phyloP scores from a whole-genome alignment of 2,329 filamentous ascomycete species.

The Elsinoe batatas region DNA sequence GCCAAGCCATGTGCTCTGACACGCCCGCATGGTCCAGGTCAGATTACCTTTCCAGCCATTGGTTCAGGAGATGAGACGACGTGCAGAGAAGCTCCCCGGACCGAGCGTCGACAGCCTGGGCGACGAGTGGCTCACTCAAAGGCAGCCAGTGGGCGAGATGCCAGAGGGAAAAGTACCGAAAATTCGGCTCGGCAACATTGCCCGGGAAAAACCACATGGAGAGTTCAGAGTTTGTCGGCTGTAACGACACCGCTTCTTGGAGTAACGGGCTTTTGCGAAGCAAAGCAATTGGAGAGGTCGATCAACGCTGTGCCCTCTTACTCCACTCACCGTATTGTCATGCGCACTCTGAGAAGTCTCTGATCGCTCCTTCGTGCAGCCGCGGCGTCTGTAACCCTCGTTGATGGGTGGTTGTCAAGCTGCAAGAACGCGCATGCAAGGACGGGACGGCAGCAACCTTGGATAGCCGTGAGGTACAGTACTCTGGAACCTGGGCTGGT shows the following conservation, averaged over 20 bases:
- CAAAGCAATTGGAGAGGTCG: not conserved
- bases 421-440: conserved; percentile 3
- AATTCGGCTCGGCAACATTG: conserved; percentile 12
- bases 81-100: conserved; percentile 5
- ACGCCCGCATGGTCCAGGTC: not conserved
- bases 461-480: conserved; percentile 4
- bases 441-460: conserved; percentile 11
- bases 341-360: not conserved
- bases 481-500: not conserved
- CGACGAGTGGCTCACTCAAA: not conserved
- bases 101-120: conserved; percentile 3
- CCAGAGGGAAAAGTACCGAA: conserved; percentile 12
- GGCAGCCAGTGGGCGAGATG: not conserved
- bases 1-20: conserved; percentile 8
- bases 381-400: not conserved
- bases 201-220: conserved; percentile 5
- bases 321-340: not conserved
- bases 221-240: conserved; percentile 5
- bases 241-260: conserved; percentile 5
- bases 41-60: conserved; percentile 3
- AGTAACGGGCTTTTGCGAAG: not conserved
- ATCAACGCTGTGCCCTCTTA: not conserved
- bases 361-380: not conserved
- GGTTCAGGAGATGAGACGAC: conserved; percentile 9
- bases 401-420: not conserved